A percentile compares a stretch with the other conserved stretches of the same genome.
These are phyloP conservation scores for Ceratonia siliqua DNA, from an alignment of 306 rosid genomes.

Conservation along the genomic window DNA sequence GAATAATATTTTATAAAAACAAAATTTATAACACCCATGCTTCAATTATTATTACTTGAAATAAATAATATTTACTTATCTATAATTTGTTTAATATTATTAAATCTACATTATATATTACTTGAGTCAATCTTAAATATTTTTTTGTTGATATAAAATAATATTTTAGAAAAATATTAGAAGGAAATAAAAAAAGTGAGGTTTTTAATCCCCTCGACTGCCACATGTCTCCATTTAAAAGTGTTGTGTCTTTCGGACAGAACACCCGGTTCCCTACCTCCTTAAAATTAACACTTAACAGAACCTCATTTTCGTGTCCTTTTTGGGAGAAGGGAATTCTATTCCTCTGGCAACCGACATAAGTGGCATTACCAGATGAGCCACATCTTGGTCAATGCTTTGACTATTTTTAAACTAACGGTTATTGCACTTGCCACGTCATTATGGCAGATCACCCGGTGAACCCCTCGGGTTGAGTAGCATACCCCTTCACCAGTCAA, in stretches of 20 bases:
- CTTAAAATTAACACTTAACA: neutral
- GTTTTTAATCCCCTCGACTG: conserved; percentile 8
- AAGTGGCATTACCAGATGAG: conserved; percentile 15
- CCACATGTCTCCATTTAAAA: conserved; percentile 21
- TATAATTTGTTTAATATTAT: too few relatives aligned
- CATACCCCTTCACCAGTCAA: neutral
- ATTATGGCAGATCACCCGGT: neutral
- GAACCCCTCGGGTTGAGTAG: neutral
- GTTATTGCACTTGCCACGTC: neutral
- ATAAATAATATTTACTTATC: too few relatives aligned
- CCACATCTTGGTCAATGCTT: neutral
- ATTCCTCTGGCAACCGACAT: neutral
- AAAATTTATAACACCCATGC: too few relatives aligned
- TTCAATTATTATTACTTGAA: too few relatives aligned
- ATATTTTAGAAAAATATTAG: too few relatives aligned
- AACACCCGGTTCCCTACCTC: neutral
- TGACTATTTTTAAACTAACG: neutral
- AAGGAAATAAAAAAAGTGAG: too few relatives aligned
- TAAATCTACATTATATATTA: too few relatives aligned
- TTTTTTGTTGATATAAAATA: too few relatives aligned
- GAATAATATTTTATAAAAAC: too few relatives aligned
- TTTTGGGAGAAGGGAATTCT: neutral
- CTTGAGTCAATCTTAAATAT: too few relatives aligned
- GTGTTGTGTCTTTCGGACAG: neutral
- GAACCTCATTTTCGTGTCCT: neutral